Evolutionary conservation across 441 rosid species (phyloP).

Genomic region (Gossypium schwendimanii): DNA sequence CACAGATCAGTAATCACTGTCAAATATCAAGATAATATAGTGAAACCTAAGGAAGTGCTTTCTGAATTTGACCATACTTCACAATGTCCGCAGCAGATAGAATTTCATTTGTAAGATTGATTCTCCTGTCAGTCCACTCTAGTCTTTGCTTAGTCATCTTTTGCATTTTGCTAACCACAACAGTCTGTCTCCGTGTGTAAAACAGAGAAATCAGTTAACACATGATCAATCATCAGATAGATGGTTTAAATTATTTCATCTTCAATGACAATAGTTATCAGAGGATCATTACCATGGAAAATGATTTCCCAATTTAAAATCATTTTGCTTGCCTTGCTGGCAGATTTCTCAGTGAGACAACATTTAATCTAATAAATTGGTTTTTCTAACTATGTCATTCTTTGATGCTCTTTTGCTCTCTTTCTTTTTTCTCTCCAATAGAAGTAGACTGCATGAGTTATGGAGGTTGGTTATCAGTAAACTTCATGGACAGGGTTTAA

Average conservation of each 20-base stretch:
- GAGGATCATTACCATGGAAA: neutral
- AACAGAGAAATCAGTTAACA: constrained; percentile 8
- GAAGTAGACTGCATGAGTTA: neutral
- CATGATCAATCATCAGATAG: neutral
- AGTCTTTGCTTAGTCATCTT: constrained; percentile 82
- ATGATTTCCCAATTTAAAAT: constrained; percentile 6
- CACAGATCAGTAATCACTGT: constrained; percentile 4
- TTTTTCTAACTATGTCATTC: neutral
- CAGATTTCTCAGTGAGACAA: neutral
- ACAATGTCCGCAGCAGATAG: constrained; percentile 90
- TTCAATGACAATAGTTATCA: neutral
- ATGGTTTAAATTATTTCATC: neutral
- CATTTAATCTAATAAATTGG: constrained; percentile 11
- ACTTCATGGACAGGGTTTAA: neutral
- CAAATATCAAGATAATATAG: neutral
- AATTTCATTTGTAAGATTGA: constrained; percentile 80
- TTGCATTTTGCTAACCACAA: constrained; percentile 75
- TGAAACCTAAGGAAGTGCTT: constrained; percentile 6
- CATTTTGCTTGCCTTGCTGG: neutral
- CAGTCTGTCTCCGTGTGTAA: constrained; percentile 41
- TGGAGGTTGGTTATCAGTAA: neutral
- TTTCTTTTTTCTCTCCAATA: neutral
- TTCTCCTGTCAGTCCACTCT: constrained; percentile 91
- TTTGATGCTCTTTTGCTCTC: neutral
- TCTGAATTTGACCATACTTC: constrained; percentile 50